phyloP scores from a whole-genome alignment of 2,329 filamentous ascomycete genomes.

The Shiraia sp. region DNA sequence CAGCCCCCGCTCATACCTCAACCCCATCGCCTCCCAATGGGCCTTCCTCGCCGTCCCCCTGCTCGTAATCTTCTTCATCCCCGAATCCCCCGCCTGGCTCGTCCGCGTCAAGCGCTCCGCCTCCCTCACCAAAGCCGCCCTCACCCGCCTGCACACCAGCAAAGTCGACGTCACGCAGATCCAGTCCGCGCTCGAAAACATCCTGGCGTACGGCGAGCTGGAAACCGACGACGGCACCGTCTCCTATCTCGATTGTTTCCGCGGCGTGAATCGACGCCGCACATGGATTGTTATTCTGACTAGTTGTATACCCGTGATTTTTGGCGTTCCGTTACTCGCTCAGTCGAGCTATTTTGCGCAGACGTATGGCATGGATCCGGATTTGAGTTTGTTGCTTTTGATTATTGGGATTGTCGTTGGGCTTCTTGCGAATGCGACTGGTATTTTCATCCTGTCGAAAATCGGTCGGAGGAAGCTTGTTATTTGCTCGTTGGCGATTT shows the following conservation, averaged over 20 bases:
- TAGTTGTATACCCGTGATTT: slow-evolving; percentile 50
- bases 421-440: slow-evolving; percentile 8
- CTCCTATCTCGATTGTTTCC: slow-evolving; percentile 23
- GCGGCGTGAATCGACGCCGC: slow-evolving; percentile 10
- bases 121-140: slow-evolving; percentile 49
- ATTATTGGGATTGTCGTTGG: slow-evolving; percentile 12
- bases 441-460: slow-evolving; percentile 10
- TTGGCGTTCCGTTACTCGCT: slow-evolving; percentile 51
- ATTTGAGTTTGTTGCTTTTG: slow-evolving; percentile 8
- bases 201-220: too few relatives aligned
- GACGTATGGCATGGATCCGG: slow-evolving; percentile 11
- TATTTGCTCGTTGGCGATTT: slow-evolving; percentile 5
- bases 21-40: slow-evolving; percentile 48
- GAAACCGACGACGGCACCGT: not conserved
- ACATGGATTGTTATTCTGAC: slow-evolving; percentile 41
- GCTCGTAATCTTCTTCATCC: slow-evolving; percentile 47
- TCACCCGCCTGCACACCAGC: slow-evolving; percentile 50
- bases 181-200: not conserved
- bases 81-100: slow-evolving; percentile 54
- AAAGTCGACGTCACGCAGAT: slow-evolving; percentile 24
- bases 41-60: slow-evolving; percentile 44
- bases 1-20: slow-evolving; percentile 35
- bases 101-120: slow-evolving; percentile 44
- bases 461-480: slow-evolving; percentile 10
- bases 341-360: slow-evolving; percentile 47